These are phyloP conservation scores for Termitomyces sp. DNA, from an alignment of 768 basidiomycete genomes.

Conservation along the genomic window DNA sequence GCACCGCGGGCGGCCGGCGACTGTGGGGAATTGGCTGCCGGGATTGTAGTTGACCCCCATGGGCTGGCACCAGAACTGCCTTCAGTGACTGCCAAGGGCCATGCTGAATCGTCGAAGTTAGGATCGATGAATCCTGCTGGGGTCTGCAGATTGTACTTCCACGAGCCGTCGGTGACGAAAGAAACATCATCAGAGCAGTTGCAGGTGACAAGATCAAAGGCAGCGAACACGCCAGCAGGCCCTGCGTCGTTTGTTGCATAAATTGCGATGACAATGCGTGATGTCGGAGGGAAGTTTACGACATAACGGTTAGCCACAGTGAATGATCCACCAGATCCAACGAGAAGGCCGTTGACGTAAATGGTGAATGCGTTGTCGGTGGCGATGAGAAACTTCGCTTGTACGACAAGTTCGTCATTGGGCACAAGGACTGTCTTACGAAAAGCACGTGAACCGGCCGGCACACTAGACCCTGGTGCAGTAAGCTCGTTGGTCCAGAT, in stretches of 20 bases:
- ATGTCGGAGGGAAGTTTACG: constrained; percentile 11
- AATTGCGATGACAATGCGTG: constrained; percentile 16
- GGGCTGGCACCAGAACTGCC: constrained; percentile 17
- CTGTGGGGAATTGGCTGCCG: constrained; percentile 9
- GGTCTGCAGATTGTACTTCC: constrained; percentile 16
- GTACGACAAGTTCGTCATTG: constrained; percentile 14
- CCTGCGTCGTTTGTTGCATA: constrained; percentile 8
- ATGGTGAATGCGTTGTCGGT: constrained; percentile 22
- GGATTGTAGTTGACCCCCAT: constrained; percentile 16
- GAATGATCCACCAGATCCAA: constrained; percentile 17
- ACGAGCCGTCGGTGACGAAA: constrained; percentile 17
- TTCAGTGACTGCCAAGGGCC: constrained; percentile 17
- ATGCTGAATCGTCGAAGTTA: constrained; percentile 15
- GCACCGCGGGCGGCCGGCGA: constrained; percentile 7
- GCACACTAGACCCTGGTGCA: constrained; percentile 11
- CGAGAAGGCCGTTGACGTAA: constrained; percentile 21
- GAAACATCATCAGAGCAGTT: constrained; percentile 11
- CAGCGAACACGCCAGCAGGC: constrained; percentile 17
- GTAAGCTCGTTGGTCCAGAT: constrained; percentile 26
- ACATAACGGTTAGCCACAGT: constrained; percentile 14
- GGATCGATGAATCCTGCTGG: constrained; percentile 13
- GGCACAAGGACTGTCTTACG: constrained; percentile 20
- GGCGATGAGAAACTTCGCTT: constrained; percentile 19
- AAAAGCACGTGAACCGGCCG: constrained; percentile 23
- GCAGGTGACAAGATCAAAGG: constrained; percentile 14